Conservation (phyloP, 1,139 yeast genomes). For the Diutina ranongensis region DNA sequence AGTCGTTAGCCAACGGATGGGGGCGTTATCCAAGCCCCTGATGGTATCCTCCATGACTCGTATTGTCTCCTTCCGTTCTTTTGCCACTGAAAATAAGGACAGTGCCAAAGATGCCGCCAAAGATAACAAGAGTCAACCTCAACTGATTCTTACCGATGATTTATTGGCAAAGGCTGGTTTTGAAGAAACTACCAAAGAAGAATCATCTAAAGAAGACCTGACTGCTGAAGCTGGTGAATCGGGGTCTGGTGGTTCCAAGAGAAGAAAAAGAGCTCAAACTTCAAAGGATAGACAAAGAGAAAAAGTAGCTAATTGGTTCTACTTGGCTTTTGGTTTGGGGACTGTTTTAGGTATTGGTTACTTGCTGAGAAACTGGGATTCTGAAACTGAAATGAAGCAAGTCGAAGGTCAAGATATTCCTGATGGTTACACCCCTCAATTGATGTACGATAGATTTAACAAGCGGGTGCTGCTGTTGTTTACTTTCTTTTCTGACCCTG, state of each 20-base stretch:
- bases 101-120: conserved; percentile 6
- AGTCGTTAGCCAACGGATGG: neutral
- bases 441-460: conserved; percentile 54
- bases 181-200: conserved; percentile 23
- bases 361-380: conserved; percentile 82
- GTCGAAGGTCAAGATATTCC: conserved; percentile 39
- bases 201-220: conserved; percentile 10
- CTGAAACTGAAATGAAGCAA: conserved; percentile 51
- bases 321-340: conserved; percentile 48
- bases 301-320: conserved; percentile 57
- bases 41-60: neutral
- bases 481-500: conserved; percentile 86
- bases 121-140: conserved; percentile 18
- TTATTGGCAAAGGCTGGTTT: conserved; percentile 76
- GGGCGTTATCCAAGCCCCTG: neutral
- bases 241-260: conserved; percentile 14
- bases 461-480: conserved; percentile 68
- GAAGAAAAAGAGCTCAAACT: conserved; percentile 49
- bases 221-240: conserved; percentile 8
- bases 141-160: conserved; percentile 70
- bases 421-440: conserved; percentile 60
- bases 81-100: conserved; percentile 7
- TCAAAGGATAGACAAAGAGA: conserved; percentile 49
- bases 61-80: neutral
- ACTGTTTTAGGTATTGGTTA: conserved; percentile 60